Conservation (phyloP, 345 rosid species). For the Eucalyptus rudis region DNA sequence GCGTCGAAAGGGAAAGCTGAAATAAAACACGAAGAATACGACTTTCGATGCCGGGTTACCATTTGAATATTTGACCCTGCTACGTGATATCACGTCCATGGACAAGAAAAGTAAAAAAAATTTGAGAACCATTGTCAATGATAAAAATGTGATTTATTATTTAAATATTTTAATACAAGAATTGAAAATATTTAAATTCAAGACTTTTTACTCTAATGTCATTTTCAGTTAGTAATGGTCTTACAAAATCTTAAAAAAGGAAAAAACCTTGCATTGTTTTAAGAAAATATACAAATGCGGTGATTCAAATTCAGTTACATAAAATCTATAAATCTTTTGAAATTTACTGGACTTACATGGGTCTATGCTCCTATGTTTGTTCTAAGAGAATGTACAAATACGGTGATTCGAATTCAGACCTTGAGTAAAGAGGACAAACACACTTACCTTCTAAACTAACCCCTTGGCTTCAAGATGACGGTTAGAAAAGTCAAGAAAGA, state of each 20-base stretch:
- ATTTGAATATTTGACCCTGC: background rate
- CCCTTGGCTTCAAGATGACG: background rate
- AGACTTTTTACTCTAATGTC: too few species aligned
- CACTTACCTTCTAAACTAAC: background rate
- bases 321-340: too few species aligned
- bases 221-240: accelerated
- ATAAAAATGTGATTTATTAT: too few species aligned
- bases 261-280: too few species aligned
- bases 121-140: accelerated
- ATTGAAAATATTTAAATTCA: accelerated
- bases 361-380: background rate
- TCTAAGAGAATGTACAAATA: background rate
- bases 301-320: background rate
- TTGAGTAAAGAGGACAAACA: background rate
- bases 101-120: too few species aligned
- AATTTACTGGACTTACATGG: background rate
- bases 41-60: background rate
- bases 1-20: background rate
- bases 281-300: background rate
- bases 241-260: too few species aligned
- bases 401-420: accelerated
- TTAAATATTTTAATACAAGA: too few species aligned
- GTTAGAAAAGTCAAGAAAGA: background rate
- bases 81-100: background rate
- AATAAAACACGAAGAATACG: background rate